Conservation (phyloP, 495 filamentous ascomycete species). For the Penicillium paxilli region DNA sequence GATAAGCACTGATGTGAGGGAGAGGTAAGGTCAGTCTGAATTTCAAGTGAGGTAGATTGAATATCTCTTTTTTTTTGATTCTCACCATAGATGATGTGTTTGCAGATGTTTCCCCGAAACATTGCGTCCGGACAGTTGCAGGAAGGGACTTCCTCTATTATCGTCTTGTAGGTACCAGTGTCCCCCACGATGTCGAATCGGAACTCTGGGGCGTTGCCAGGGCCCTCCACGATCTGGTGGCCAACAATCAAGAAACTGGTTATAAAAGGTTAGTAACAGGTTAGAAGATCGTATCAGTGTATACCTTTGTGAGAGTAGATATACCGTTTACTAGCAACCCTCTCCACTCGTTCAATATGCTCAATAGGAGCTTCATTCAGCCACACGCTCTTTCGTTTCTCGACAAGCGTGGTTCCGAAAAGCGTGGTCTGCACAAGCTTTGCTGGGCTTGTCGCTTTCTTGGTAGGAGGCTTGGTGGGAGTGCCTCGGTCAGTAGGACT, state of each 20-base stretch:
- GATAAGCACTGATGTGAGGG: constrained; percentile 53
- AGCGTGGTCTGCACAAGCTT: neutral
- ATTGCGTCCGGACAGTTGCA: constrained; percentile 68
- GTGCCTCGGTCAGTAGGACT: neutral
- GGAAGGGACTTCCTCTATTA: constrained; percentile 53
- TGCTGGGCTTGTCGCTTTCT: neutral
- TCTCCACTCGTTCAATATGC: neutral
- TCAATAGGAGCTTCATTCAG: neutral
- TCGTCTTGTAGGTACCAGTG: constrained; percentile 71
- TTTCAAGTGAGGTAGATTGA: neutral
- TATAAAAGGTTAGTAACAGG: neutral
- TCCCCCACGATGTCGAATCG: constrained; percentile 71
- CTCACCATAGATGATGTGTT: constrained; percentile 67
- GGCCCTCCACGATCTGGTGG: constrained; percentile 42
- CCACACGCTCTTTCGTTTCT: neutral
- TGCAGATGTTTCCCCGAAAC: constrained; percentile 66
- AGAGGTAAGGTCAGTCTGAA: constrained; percentile 19
- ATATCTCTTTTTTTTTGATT: too few relatives aligned
- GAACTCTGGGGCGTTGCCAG: constrained; percentile 47
- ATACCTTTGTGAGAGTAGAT: neutral
- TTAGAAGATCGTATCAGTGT: neutral
- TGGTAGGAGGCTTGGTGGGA: neutral
- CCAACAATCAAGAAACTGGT: constrained; percentile 58
- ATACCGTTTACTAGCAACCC: neutral
- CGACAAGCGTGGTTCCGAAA: too few relatives aligned